Evolutionary conservation across 371 early-diverging fungal species (phyloP), one percentile per base, ranked within the genome.

Genomic region (Mucor piriformis): DNA sequence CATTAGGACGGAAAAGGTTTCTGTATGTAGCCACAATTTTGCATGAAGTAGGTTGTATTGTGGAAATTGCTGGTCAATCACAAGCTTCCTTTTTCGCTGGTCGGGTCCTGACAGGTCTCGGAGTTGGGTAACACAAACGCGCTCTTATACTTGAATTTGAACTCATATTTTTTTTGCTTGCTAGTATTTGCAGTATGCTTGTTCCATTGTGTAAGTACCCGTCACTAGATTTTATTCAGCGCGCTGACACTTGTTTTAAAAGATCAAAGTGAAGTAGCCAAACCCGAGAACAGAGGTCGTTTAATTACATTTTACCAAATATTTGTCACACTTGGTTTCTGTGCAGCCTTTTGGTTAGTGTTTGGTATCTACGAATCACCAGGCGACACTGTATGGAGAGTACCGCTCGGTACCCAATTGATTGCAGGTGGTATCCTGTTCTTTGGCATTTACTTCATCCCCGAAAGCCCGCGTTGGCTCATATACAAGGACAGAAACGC

Each of bases 391-490:
- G 64, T 78, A 15, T 92, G 90, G 90, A 72, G 55, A 43, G 61
- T 89, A 21, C 87, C 94, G 5, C 69, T 94, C 42, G 91, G 87
- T 21, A 51, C 93, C 33, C 96, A 96, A 71, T 54, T 88, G 10
- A 74, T 89, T 35, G 92, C 94, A 11, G 88, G 88, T 13, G 42
- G 74, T 6, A 62, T 92, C 12, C 69, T 96, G 56, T 58, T 92
- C 10, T 4, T 79, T 40, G 75, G 88, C 29, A 82, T 88, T 56
- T 54, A 78, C 21, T 76, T 89, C 61, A 83, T 94, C 70, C 95
- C 95, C 11, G 77, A 77, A 37, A 70, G 94, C 25, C 96, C 96
- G n/a, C 94, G 97, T 72, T 97, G 95, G 94, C 73, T 97, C 54
- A 83, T 89, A 35, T 84, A 85, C 59, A 65, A 67, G 24, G 68